phyloP scores from a whole-genome alignment of 169 alveolate genomes.

The Eimeria acervulina region DNA sequence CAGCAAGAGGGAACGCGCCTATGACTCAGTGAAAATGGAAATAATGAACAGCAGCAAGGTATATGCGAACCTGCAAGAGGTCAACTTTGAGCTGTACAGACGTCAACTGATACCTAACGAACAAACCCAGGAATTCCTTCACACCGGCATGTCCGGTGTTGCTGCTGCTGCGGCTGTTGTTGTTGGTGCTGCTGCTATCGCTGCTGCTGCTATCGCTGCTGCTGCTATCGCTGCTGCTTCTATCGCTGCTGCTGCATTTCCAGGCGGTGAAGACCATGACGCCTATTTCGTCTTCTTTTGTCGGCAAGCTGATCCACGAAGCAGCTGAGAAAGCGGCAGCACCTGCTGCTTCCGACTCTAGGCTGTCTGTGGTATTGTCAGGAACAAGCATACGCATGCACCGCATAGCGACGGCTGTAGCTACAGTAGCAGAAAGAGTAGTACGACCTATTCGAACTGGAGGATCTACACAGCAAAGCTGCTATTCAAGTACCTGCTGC shows the following conservation, averaged over 20 bases:
- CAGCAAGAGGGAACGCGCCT: not conserved
- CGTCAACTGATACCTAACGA: conserved; percentile 26
- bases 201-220: conserved; percentile 22
- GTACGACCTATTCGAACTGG: not conserved
- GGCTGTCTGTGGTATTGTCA: not conserved
- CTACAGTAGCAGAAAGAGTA: not conserved
- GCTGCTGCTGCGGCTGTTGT: not conserved
- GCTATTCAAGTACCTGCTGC: conserved; percentile 20
- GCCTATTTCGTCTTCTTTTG: not conserved
- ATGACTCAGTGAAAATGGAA: not conserved
- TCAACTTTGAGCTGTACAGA: conserved; percentile 65
- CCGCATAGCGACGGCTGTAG: not conserved
- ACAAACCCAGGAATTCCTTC: conserved; percentile 31
- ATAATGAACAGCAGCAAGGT: not conserved
- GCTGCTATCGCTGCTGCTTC: not conserved
- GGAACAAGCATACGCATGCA: not conserved
- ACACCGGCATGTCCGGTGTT: conserved; percentile 49
- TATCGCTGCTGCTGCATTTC: conserved; percentile 20
- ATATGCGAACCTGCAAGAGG: conserved; percentile 52
- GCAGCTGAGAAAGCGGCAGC: not conserved
- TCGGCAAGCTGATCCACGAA: conserved; percentile 39
- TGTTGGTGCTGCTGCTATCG: not conserved
- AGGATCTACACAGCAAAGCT: no score
- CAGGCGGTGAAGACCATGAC: conserved; percentile 33
- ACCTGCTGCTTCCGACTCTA: not conserved